phyloP scores from a whole-genome alignment of 345 rosid genomes.

The Nasturtium officinale region DNA sequence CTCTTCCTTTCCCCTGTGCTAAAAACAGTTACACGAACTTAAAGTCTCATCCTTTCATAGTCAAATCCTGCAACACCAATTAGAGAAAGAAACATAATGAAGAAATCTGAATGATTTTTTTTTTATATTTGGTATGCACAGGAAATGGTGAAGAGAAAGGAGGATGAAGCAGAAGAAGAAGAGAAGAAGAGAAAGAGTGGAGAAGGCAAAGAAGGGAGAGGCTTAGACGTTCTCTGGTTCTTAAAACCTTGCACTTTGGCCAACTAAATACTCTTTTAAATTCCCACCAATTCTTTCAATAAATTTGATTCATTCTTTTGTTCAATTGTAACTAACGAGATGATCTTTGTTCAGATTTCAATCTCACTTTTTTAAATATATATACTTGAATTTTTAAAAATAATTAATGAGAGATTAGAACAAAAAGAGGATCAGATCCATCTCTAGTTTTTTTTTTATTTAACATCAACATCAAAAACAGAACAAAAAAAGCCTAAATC shows the following conservation, averaged over 20 bases:
- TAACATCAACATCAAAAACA: conserved; percentile 13
- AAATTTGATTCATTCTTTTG: conserved; percentile 32
- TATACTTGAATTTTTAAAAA: no score
- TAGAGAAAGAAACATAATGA: background rate
- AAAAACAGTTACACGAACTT: background rate
- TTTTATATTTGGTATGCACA: conserved; percentile 32
- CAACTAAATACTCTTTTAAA: background rate
- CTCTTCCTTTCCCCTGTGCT: background rate
- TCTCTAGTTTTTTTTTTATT: conserved; percentile 9
- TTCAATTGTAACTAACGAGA: conserved; percentile 31
- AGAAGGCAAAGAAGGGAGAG: conserved; percentile 57
- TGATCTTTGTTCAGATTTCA: conserved; percentile 34
- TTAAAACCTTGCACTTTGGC: conserved; percentile 85
- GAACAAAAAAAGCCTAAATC: background rate
- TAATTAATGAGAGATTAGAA: background rate
- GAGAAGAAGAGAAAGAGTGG: conserved; percentile 39
- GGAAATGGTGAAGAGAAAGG: conserved; percentile 63
- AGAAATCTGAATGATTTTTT: background rate
- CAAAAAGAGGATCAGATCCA: conserved; percentile 22
- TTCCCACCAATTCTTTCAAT: conserved; percentile 12
- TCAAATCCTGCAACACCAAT: background rate
- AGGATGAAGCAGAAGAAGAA: conserved; percentile 46
- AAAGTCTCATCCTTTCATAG: background rate
- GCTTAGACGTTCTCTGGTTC: conserved; percentile 85
- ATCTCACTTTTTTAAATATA: no score